Percentiles rank a stretch among this genome's conserved stretches.
phyloP scores from a whole-genome alignment of 2,329 filamentous ascomycete species.

The Thielaviopsis populi region DNA sequence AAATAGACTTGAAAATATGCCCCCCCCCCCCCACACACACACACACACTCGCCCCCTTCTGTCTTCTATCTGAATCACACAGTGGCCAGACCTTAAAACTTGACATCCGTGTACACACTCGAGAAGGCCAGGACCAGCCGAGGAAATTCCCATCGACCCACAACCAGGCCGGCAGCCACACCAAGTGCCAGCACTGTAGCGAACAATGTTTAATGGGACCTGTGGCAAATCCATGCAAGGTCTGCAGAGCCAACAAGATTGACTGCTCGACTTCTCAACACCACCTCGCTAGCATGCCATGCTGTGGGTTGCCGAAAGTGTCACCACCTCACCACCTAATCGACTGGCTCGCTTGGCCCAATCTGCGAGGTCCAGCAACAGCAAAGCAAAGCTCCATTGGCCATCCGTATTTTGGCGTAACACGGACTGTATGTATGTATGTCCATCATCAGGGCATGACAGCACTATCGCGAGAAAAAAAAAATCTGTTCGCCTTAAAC shows the following conservation, averaged over 20 bases:
- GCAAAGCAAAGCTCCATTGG: constrained; percentile 36
- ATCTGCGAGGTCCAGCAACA: constrained; percentile 21
- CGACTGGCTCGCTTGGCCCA: constrained; percentile 21
- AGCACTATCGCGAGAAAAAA: no score
- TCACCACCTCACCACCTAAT: constrained; percentile 44
- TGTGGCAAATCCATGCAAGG: constrained; percentile 48
- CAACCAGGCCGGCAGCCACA: constrained; percentile 36
- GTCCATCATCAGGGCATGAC: no score
- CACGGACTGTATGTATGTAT: no score
- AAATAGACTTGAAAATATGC: neutral
- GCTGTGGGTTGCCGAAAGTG: constrained; percentile 40
- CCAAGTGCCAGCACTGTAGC: constrained; percentile 37
- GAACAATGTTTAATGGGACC: constrained; percentile 43
- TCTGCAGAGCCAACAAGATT: constrained; percentile 38
- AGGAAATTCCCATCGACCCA: constrained; percentile 41
- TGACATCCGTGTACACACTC: no score
- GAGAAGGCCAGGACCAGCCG: constrained; percentile 48
- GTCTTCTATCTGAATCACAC: constrained; percentile 49
- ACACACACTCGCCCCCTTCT: neutral
- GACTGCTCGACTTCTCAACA: constrained; percentile 26
- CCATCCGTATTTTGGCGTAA: neutral
- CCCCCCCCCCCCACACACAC: neutral
- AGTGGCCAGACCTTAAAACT: constrained; percentile 43
- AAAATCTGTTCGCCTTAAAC: no score
- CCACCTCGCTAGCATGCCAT: no score